Percentiles rank a stretch among this genome's conserved stretches.
These are phyloP conservation scores for Rubia tinctorum DNA, from an alignment of 305 asterid genomes.

Conservation along the genomic window DNA sequence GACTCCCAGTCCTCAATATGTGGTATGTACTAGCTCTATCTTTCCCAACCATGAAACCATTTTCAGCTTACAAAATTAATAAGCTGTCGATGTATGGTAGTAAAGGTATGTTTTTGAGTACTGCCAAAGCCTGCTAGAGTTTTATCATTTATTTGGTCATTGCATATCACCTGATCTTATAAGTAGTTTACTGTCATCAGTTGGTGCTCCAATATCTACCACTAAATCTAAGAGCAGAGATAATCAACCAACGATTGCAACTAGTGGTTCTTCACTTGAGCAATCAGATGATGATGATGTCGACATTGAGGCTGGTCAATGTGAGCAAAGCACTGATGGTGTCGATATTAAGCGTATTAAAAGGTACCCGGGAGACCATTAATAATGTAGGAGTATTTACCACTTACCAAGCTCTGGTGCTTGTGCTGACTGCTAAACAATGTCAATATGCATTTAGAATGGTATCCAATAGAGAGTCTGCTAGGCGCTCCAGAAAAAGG, in stretches of 20 bases:
- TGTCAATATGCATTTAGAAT: slow-evolving; percentile 42
- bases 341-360: slow-evolving; percentile 47
- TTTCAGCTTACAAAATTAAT: neutral
- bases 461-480: slow-evolving; percentile 84
- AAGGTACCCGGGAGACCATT: slow-evolving; percentile 33
- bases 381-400: neutral
- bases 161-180: neutral
- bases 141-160: neutral
- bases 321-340: slow-evolving; percentile 57
- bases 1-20: slow-evolving; percentile 74
- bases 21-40: slow-evolving; percentile 30
- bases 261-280: slow-evolving; percentile 69
- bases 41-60: neutral
- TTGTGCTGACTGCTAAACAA: slow-evolving; percentile 1
- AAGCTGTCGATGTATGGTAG: neutral
- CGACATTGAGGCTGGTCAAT: slow-evolving; percentile 60
- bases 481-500: slow-evolving; percentile 75
- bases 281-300: slow-evolving; percentile 73
- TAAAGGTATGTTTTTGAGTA: neutral
- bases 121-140: neutral
- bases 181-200: slow-evolving; percentile 23
- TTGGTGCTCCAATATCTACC: slow-evolving; percentile 64
- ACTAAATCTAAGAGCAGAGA: slow-evolving; percentile 39
- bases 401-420: neutral
- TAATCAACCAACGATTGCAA: slow-evolving; percentile 43